Conservation (phyloP, 2,329 filamentous ascomycete species). For the Dothiorella sarmentorum region DNA sequence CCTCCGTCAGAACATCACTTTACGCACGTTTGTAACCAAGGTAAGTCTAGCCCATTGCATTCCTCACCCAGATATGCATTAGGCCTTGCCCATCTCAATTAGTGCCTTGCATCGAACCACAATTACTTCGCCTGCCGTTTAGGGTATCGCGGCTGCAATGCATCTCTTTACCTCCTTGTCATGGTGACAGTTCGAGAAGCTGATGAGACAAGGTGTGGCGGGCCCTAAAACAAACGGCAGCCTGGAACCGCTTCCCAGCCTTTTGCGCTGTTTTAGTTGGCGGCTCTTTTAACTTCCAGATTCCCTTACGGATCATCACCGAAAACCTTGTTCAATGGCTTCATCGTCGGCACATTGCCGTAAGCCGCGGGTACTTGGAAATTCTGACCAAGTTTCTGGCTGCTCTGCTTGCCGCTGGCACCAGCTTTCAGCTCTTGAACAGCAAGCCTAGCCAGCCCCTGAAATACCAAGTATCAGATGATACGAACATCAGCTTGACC, state of each 20-base stretch:
- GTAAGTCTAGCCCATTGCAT: slow-evolving; percentile 15
- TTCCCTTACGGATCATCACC: slow-evolving; percentile 25
- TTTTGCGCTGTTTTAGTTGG: slow-evolving; percentile 52
- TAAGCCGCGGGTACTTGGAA: neutral
- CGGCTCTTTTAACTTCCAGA: slow-evolving; percentile 47
- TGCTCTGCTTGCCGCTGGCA: slow-evolving; percentile 48
- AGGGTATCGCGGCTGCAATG: neutral
- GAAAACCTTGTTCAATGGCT: neutral
- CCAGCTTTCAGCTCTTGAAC: slow-evolving; percentile 50
- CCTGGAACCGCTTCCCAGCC: slow-evolving; percentile 49
- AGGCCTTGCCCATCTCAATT: slow-evolving; percentile 7
- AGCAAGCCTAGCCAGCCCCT: slow-evolving; percentile 25
- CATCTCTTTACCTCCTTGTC: neutral
- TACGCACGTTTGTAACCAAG: neutral
- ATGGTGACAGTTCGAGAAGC: too few relatives aligned
- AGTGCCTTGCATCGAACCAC: neutral
- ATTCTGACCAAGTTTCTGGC: slow-evolving; percentile 34
- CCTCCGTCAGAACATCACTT: slow-evolving; percentile 6
- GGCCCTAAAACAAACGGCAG: slow-evolving; percentile 40
- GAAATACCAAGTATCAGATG: neutral
- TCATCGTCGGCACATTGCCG: neutral
- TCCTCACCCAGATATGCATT: neutral
- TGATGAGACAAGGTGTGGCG: slow-evolving; percentile 33
- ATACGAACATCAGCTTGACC: neutral
- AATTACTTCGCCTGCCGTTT: slow-evolving; percentile 2